Percentiles rank a stretch among this genome's conserved stretches.
These are phyloP conservation scores for Bipolaris cookei DNA, from an alignment of 2,329 filamentous ascomycete species.

Conservation along the genomic window DNA sequence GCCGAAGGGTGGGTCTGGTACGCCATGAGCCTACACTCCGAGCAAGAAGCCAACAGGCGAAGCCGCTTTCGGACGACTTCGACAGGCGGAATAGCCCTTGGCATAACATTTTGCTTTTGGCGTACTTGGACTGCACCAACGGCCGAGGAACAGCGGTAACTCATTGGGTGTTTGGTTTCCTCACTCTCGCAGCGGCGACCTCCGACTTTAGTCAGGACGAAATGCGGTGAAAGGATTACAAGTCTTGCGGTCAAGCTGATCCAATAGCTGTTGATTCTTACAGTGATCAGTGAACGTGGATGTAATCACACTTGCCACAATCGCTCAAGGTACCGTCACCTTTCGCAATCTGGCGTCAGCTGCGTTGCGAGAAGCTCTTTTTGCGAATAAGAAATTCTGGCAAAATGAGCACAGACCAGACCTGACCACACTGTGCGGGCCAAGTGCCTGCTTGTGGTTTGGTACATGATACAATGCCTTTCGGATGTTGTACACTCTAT, in stretches of 20 bases:
- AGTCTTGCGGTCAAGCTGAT: neutral
- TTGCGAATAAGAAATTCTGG: neutral
- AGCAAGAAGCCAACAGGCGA: constrained; percentile 47
- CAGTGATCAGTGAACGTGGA: neutral
- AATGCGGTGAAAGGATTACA: neutral
- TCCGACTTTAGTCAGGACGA: neutral
- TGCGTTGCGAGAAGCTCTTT: constrained; percentile 2
- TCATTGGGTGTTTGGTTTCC: neutral
- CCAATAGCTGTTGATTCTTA: neutral
- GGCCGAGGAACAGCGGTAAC: neutral
- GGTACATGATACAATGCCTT: constrained; percentile 12
- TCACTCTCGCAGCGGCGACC: neutral
- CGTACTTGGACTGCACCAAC: constrained; percentile 19
- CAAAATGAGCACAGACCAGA: constrained; percentile 19
- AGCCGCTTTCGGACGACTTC: constrained; percentile 25
- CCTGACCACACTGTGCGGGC: constrained; percentile 22
- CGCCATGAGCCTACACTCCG: constrained; percentile 29
- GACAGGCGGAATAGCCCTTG: constrained; percentile 42
- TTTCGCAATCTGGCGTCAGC: neutral
- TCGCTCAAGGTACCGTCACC: neutral
- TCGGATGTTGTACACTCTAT: neutral
- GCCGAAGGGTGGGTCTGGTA: constrained; percentile 26
- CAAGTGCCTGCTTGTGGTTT: neutral
- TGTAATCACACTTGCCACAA: neutral
- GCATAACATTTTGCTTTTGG: constrained; percentile 39